These are phyloP conservation scores for Scopulariopsis brevicaulis DNA, from an alignment of 2,329 filamentous ascomycete genomes.

Conservation along the genomic window DNA sequence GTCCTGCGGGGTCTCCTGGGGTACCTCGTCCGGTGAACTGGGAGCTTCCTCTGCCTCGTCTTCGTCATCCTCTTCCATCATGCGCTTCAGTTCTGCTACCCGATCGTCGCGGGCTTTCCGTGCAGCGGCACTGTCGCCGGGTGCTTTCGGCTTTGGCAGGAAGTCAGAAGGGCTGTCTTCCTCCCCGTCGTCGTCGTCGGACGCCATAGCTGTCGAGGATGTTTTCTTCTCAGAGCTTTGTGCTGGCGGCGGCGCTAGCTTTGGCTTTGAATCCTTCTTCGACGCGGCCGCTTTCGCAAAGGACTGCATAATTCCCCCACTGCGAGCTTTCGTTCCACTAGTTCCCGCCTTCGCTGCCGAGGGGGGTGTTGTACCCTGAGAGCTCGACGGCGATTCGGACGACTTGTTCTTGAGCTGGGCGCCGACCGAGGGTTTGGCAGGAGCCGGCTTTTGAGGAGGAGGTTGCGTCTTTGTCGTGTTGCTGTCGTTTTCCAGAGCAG, in stretches of 20 bases:
- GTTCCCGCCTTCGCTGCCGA: slow-evolving; percentile 33
- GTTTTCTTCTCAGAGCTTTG: background rate
- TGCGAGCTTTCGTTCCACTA: slow-evolving; percentile 27
- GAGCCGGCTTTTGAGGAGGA: background rate
- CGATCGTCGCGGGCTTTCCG: slow-evolving; percentile 21
- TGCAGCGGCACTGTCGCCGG: slow-evolving; percentile 12
- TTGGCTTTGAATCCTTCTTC: slow-evolving; percentile 33
- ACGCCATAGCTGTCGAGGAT: background rate
- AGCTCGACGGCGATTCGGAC: slow-evolving; percentile 10
- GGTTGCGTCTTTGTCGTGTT: background rate
- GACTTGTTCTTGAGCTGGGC: background rate
- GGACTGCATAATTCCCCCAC: slow-evolving; percentile 61
- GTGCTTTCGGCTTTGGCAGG: slow-evolving; percentile 15
- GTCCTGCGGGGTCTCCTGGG: background rate
- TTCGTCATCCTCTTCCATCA: slow-evolving; percentile 45
- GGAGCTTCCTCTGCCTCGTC: slow-evolving; percentile 31
- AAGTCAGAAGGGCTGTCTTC: background rate
- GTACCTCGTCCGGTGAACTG: background rate
- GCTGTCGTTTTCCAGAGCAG: slow-evolving; percentile 8
- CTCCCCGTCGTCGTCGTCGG: slow-evolving; percentile 15
- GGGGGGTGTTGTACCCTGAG: slow-evolving; percentile 5
- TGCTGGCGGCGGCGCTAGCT: background rate
- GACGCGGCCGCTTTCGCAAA: slow-evolving; percentile 53
- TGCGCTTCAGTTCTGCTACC: slow-evolving; percentile 24
- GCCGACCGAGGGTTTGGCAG: background rate